phyloP scores from a whole-genome alignment of 768 basidiomycete species.

The Kwoniella dendrophila region DNA sequence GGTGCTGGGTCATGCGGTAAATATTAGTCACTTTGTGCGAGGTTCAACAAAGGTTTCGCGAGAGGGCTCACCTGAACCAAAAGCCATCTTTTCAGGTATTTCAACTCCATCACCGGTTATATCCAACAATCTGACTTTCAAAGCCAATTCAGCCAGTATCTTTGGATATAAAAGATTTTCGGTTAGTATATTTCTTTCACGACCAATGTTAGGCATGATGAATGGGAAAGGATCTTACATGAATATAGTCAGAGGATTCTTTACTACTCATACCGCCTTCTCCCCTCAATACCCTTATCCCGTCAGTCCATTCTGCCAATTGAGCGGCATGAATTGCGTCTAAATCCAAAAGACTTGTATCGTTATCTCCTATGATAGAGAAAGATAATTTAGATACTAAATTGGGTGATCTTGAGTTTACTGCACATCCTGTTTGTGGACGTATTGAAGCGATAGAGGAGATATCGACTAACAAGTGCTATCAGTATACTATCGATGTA shows the following conservation, averaged over 20 bases:
- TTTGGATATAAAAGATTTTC: constrained; percentile 1
- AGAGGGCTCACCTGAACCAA: constrained; percentile 34
- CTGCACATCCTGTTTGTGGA: constrained; percentile 31
- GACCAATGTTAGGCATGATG: background rate
- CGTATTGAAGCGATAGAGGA: constrained; percentile 34
- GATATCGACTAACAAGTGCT: constrained; percentile 35
- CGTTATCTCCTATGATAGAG: constrained; percentile 42
- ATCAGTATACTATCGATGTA: background rate
- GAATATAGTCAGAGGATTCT: constrained; percentile 36
- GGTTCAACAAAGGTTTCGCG: background rate
- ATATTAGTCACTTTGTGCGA: background rate
- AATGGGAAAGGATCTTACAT: constrained; percentile 29
- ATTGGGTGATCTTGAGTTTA: constrained; percentile 43
- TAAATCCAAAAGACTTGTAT: constrained; percentile 44
- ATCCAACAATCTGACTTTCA: constrained; percentile 47
- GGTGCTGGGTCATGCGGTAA: constrained; percentile 28
- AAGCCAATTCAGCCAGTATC: constrained; percentile 47
- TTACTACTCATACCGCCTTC: constrained; percentile 40
- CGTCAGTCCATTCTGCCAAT: constrained; percentile 51
- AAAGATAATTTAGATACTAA: constrained; percentile 41
- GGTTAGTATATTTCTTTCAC: background rate
- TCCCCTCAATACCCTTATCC: constrained; percentile 41
- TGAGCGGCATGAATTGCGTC: constrained; percentile 48
- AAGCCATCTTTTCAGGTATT: constrained; percentile 41
- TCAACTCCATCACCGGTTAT: constrained; percentile 50